These are phyloP conservation scores for Wickerhamiella brachini DNA, from an alignment of 805 yeast species.

Conservation along the genomic window DNA sequence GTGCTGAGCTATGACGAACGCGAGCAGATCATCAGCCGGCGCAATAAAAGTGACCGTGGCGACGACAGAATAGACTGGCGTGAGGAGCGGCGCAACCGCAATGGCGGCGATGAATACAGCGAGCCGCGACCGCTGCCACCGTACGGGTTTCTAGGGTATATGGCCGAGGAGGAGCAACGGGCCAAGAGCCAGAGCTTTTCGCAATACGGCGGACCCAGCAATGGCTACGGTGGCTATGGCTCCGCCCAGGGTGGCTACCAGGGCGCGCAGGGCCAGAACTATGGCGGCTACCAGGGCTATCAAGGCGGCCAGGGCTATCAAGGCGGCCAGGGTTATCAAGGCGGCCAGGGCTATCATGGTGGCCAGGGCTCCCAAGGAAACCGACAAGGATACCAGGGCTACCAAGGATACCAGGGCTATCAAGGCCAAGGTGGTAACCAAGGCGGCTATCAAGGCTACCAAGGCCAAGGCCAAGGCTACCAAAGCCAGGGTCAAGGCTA, in stretches of 20 bases:
- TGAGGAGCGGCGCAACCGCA: slow-evolving; percentile 11
- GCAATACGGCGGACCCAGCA: slow-evolving; percentile 2
- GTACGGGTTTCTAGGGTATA: slow-evolving; percentile 15
- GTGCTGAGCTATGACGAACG: slow-evolving; percentile 58
- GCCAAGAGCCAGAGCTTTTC: background rate
- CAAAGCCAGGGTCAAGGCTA: slow-evolving; percentile 16
- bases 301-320: slow-evolving; percentile 9
- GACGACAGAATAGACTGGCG: slow-evolving; percentile 20
- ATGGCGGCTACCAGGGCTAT: slow-evolving; percentile 22
- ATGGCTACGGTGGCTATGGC: slow-evolving; percentile 2
- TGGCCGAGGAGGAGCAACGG: background rate
- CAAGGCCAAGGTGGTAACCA: slow-evolving; percentile 10
- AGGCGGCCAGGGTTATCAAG: slow-evolving; percentile 10
- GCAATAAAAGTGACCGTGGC: slow-evolving; percentile 21
- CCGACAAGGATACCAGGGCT: background rate
- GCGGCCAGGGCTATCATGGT: background rate
- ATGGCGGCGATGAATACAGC: slow-evolving; percentile 12
- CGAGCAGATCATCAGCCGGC: slow-evolving; percentile 33
- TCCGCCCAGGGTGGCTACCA: slow-evolving; percentile 2
- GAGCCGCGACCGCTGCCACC: slow-evolving; percentile 10
- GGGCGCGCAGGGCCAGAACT: slow-evolving; percentile 8
- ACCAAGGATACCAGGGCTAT: background rate
- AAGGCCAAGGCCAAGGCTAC: slow-evolving; percentile 8
- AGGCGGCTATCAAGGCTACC: slow-evolving; percentile 9
- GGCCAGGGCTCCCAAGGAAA: background rate